Percentiles rank a stretch among this genome's conserved stretches.
These are phyloP conservation scores for Pythium apleroticum DNA, from an alignment of 352 stramenopile genomes.

Conservation along the genomic window DNA sequence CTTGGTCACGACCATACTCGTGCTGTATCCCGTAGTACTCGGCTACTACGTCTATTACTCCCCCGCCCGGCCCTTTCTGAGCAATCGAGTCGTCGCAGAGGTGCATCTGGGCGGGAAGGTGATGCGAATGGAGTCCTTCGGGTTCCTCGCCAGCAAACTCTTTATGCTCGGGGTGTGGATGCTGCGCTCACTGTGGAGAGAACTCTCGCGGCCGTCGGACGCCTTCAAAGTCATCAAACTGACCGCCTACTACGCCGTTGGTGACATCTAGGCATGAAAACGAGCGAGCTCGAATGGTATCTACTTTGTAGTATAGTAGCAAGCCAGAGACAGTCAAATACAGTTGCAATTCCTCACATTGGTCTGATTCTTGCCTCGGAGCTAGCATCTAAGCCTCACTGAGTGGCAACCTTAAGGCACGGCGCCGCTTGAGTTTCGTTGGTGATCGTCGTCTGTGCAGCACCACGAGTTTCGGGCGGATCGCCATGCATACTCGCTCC, in stretches of 20 bases:
- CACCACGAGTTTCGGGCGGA: no score
- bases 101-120: background rate
- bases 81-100: background rate
- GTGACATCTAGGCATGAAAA: no score
- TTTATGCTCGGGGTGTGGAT: background rate
- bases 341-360: no score
- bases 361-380: no score
- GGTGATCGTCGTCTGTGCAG: no score
- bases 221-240: background rate
- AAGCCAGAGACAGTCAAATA: no score
- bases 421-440: no score
- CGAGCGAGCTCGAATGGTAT: no score
- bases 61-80: background rate
- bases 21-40: background rate
- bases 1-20: background rate
- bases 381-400: no score
- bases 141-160: background rate
- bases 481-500: no score
- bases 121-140: background rate
- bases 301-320: no score
- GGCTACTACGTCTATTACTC: background rate
- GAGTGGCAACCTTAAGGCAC: no score
- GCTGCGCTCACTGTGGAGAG: background rate
- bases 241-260: background rate
- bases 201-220: background rate